A percentile compares a stretch with the other conserved stretches of the same genome.
These are phyloP conservation scores for Parascedosporium putredinis DNA, from an alignment of 2,329 filamentous ascomycete genomes.

Conservation along the genomic window DNA sequence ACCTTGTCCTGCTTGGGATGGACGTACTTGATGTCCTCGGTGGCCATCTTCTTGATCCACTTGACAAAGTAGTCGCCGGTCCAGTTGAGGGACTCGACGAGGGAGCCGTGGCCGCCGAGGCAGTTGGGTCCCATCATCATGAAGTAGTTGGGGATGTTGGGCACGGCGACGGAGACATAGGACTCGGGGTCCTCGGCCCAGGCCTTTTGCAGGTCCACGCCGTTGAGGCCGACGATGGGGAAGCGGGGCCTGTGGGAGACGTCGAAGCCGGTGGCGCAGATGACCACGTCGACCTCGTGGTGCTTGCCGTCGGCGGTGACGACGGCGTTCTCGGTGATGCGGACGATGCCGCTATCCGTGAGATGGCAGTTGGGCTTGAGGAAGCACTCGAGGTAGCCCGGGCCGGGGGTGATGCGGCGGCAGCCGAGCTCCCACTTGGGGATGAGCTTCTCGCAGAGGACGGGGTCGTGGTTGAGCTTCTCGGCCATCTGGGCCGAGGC, in stretches of 20 bases:
- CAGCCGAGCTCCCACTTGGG: slow-evolving; percentile 51
- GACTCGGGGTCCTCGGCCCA: slow-evolving; percentile 32
- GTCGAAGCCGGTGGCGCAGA: slow-evolving; percentile 15
- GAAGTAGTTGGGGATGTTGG: slow-evolving; percentile 22
- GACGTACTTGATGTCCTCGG: slow-evolving; percentile 29
- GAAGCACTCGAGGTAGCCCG: slow-evolving; percentile 31
- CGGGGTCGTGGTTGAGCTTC: slow-evolving; percentile 41
- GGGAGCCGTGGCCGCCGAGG: slow-evolving; percentile 25
- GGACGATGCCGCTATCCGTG: slow-evolving; percentile 26
- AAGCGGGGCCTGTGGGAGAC: slow-evolving; percentile 17
- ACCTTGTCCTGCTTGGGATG: slow-evolving; percentile 34
- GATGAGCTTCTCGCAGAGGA: slow-evolving; percentile 43
- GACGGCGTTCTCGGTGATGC: slow-evolving; percentile 16
- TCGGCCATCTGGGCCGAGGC: slow-evolving; percentile 40
- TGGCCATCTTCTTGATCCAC: slow-evolving; percentile 15
- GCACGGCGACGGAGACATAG: slow-evolving; percentile 19
- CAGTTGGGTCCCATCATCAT: slow-evolving; percentile 28
- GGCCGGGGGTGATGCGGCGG: slow-evolving; percentile 29
- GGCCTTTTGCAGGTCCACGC: slow-evolving; percentile 35
- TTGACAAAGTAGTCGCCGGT: slow-evolving; percentile 24
- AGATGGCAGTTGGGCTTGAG: slow-evolving; percentile 32
- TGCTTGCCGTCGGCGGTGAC: slow-evolving; percentile 11
- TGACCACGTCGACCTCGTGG: slow-evolving; percentile 13
- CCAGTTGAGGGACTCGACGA: slow-evolving; percentile 11
- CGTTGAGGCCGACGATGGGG: slow-evolving; percentile 35